A percentile compares a stretch with the other conserved stretches of the same genome.
Evolutionary conservation across 768 basidiomycete species (phyloP).

Genomic region (Lactarius deliciosus): DNA sequence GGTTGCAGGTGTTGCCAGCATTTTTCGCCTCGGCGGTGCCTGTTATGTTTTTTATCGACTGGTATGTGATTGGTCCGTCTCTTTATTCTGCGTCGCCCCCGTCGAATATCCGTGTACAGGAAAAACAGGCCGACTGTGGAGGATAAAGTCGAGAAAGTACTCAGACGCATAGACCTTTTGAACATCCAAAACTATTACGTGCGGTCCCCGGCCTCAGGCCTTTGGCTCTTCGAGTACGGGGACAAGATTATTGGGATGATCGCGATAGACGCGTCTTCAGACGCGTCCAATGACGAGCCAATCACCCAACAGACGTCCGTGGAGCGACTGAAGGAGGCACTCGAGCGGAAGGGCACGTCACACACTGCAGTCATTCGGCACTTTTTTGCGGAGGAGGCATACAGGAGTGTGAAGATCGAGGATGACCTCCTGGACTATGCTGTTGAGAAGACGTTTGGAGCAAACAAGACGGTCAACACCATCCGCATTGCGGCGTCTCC

Average conservation of each 20-base stretch:
- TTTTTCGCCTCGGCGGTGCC: slow-evolving; percentile 64
- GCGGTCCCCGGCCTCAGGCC: slow-evolving; percentile 59
- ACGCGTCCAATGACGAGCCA: slow-evolving; percentile 38
- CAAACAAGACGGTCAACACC: slow-evolving; percentile 42
- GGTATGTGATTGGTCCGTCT: slow-evolving; percentile 45
- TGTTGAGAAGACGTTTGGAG: slow-evolving; percentile 54
- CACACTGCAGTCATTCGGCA: slow-evolving; percentile 67
- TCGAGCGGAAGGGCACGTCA: slow-evolving; percentile 40
- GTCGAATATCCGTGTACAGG: slow-evolving; percentile 41
- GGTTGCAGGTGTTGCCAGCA: slow-evolving; percentile 61
- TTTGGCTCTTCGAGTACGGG: slow-evolving; percentile 67
- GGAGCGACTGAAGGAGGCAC: slow-evolving; percentile 26
- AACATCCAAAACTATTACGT: slow-evolving; percentile 57
- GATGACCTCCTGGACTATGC: slow-evolving; percentile 66
- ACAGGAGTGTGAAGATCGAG: slow-evolving; percentile 56
- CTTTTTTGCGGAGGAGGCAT: slow-evolving; percentile 69
- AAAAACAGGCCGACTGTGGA: slow-evolving; percentile 70
- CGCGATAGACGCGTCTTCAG: slow-evolving; percentile 61
- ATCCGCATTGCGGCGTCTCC: slow-evolving; percentile 51
- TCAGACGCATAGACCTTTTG: slow-evolving; percentile 56
- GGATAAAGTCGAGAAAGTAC: slow-evolving; percentile 46
- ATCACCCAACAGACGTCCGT: slow-evolving; percentile 29
- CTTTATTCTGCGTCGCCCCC: background rate
- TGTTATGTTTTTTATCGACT: slow-evolving; percentile 65
- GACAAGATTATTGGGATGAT: slow-evolving; percentile 63